Base-by-base conservation (phyloP, 352 stramenopile species). In the Phytophthora chlamydospora region DNA sequence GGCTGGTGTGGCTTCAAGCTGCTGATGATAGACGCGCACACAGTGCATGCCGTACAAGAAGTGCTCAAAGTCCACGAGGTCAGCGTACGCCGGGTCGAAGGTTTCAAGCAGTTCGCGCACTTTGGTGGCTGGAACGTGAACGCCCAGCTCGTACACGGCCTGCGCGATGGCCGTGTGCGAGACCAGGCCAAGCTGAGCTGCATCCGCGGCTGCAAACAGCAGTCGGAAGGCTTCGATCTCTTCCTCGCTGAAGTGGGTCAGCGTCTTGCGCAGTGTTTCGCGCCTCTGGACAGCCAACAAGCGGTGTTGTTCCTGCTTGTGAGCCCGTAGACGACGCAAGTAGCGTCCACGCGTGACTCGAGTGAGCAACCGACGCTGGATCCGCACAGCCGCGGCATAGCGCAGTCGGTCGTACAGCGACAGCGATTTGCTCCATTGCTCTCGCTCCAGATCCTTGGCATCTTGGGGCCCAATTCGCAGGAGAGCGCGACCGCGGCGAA, bases 31-130 rank as follows among this genome's bases (percentile, higher is more conserved):
- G 29, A 76, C 40, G 1, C 84, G 81, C 19, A 88, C 80, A 49
- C 82, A 88, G 58, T 90, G 81, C 84, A 93, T 93, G 54, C 79
- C 84, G 45, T 89, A 93, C 8, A 93, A 39, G 59, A 91, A 93
- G 55, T 93, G 83, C 42, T 93, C 84, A 46, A 91, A 85, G 65
- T 93, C 84, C 8, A 93, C 83, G 1, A 93, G 75, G 21, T 93
- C 84, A 8, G 78, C 80, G 44, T 89, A 93, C 17, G 81, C 84
- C 1, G 81, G 80, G 29, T 93, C 84, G 7, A 90, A 71, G 0
- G 70, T 75, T 27, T 68, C 12, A 1, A 93, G 62, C 49, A 88
- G 75, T 13, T 75, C 47, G 2, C 67, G 76, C 3, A 93, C 84
- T 39, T 78, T 72, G 0, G 68, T 56, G 0, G 74, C 46, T 9